These are phyloP conservation scores for Orobanche coerulescens DNA, from an alignment of 257 asterid genomes.

Conservation along the genomic window DNA sequence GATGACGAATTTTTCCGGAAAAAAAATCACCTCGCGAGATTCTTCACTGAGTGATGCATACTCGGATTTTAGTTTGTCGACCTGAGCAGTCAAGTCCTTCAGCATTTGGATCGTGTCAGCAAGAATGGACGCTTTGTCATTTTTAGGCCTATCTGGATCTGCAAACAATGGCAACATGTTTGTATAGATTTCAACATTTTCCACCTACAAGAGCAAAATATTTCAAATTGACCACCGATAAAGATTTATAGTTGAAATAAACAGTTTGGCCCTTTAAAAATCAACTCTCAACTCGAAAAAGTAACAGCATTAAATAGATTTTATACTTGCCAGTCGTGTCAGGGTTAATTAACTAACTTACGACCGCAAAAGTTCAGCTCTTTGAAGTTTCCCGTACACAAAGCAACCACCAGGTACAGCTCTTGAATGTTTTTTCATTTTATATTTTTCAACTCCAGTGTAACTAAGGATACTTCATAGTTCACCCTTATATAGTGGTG, in stretches of 20 bases:
- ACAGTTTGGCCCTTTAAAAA: not conserved
- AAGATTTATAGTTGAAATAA: not conserved
- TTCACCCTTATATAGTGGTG: not conserved
- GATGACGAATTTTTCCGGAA: not conserved
- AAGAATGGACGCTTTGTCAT: slow-evolving; percentile 95
- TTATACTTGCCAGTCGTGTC: not conserved
- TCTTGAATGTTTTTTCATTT: slow-evolving; percentile 2
- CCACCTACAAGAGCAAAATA: not conserved
- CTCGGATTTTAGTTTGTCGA: slow-evolving; percentile 76
- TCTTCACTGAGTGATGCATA: slow-evolving; percentile 73
- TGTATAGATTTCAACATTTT: slow-evolving; percentile 15
- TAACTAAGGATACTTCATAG: not conserved
- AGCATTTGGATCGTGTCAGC: slow-evolving; percentile 83
- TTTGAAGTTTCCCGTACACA: slow-evolving; percentile 5
- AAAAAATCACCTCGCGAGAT: slow-evolving; percentile 74
- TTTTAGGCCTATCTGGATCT: slow-evolving; percentile 98
- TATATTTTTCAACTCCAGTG: not conserved
- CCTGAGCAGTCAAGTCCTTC: slow-evolving; percentile 79
- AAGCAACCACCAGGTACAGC: too few species aligned
- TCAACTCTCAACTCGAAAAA: too few species aligned
- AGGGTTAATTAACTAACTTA: not conserved
- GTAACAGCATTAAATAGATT: not conserved
- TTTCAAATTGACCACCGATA: slow-evolving; percentile 8
- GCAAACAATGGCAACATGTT: slow-evolving; percentile 29
- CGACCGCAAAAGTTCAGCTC: not conserved